phyloP scores from a whole-genome alignment of 1,284 basidiomycete genomes.

The Cryptococcus sp. region DNA sequence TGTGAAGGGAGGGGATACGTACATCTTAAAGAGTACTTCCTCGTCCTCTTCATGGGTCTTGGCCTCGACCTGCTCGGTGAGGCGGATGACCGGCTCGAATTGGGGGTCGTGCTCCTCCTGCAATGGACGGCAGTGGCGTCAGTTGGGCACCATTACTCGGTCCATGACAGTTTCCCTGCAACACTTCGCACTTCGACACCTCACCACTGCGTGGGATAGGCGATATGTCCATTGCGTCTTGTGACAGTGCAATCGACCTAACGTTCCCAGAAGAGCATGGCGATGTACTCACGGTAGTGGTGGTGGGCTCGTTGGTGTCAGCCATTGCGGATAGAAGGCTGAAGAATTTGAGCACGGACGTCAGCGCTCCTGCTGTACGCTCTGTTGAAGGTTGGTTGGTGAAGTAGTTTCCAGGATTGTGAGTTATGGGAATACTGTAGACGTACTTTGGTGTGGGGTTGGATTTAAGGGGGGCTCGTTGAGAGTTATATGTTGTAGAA shows the following conservation, averaged over 20 bases:
- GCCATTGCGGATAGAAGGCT: conserved; percentile 1
- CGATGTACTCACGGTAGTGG: neutral
- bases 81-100: conserved; percentile 94
- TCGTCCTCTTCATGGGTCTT: conserved; percentile 98
- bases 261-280: too few relatives aligned
- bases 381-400: too few relatives aligned
- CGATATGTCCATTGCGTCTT: too few relatives aligned
- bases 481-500: neutral
- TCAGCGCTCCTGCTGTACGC: neutral
- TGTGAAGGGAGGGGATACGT: neutral
- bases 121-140: neutral
- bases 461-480: neutral
- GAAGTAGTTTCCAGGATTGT: too few relatives aligned
- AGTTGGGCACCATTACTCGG: neutral
- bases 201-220: neutral
- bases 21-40: conserved; percentile 94
- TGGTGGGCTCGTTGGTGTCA: neutral
- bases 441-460: neutral
- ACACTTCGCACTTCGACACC: neutral
- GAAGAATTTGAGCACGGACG: conserved; percentile 6
- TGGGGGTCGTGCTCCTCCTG: conserved; percentile 76
- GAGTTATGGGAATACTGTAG: too few relatives aligned
- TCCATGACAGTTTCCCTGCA: neutral
- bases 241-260: neutral
- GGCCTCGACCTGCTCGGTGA: conserved; percentile 86